Conservation (phyloP, 306 rosid species). For the Fragaria iinumae region DNA sequence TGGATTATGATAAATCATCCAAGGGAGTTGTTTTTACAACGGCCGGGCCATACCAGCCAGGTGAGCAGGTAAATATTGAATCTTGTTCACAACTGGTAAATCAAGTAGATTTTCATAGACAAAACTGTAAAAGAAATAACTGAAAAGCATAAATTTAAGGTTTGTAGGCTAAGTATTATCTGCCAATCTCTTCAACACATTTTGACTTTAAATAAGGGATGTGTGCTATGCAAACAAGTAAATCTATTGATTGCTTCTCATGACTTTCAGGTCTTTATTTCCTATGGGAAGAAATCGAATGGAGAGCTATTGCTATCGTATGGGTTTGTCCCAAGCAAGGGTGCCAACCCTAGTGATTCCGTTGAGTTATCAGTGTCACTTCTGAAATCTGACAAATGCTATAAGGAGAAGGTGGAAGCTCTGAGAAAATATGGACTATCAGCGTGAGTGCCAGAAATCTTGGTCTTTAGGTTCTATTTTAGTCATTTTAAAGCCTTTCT, state of each 20-base stretch:
- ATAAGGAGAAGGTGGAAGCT: constrained; percentile 65
- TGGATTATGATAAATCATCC: constrained; percentile 80
- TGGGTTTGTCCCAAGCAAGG: constrained; percentile 94
- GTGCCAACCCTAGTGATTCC: constrained; percentile 83
- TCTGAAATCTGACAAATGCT: constrained; percentile 66
- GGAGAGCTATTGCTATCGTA: constrained; percentile 91
- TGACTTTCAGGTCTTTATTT: constrained; percentile 80
- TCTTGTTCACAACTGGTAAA: constrained; percentile 15
- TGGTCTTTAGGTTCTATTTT: background rate
- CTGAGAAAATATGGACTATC: constrained; percentile 63
- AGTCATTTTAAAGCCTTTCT: background rate
- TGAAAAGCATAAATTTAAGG: background rate
- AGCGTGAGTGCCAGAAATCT: constrained; percentile 47
- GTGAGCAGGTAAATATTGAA: constrained; percentile 87
- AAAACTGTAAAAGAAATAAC: background rate
- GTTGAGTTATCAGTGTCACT: constrained; percentile 80
- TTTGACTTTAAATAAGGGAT: no score
- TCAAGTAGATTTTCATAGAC: background rate
- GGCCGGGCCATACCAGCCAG: constrained; percentile 84
- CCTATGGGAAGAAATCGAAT: constrained; percentile 89
- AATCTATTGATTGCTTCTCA: constrained; percentile 21
- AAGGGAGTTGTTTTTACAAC: constrained; percentile 83
- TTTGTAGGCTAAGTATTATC: background rate
- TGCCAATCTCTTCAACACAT: background rate
- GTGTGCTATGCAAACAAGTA: background rate